Evolutionary conservation across 805 yeast species (phyloP), one percentile per base, ranked within the genome.

Genomic region (Candida caryicola): DNA sequence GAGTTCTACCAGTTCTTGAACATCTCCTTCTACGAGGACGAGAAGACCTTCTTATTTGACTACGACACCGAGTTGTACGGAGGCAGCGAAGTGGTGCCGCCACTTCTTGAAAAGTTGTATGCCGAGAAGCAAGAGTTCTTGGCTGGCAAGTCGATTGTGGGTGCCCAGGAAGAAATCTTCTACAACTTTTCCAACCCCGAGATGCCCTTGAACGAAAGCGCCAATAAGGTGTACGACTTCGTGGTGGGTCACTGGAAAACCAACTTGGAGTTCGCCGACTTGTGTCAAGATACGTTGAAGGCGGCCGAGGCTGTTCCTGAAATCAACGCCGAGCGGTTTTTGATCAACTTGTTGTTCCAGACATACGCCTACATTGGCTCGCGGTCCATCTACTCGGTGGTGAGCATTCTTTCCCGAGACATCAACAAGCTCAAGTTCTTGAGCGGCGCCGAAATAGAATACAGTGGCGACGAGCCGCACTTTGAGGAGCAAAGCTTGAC

Each of bases 311-410:
- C 14, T 4, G 18, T 42, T 29, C 55, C 57, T 5, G 49, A 43
- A 2, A 50, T 59, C 17, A 46, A 60, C 33, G 41, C 45, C 12
- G 60, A 55, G 21, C 47, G 49, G 39, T 61, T 82, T 38, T 57
- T 82, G 26, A 66, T 85, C 13, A 76, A 82, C 19, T 62, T 85
- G 12, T 60, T 88, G 10, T 72, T 82, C 51, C 91, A 86, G 52
- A 71, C 83, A 0, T 72, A 87, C 36, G 84, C 91, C 32, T 81
- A 81, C 49, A 81, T 88, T 41, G 97, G 98, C 10, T 82, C 88
- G 33, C 76, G 97, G 55, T 90, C 97, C 0, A 73, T 90, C 30
- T 86, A 66, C 47, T 69, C 74, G 1, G 69, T 66, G 23, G 71
- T 69, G 10, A 60, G 67, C 43, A 60, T 69, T 18, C 47, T 69